A percentile compares a stretch with the other conserved stretches of the same genome.
These are phyloP conservation scores for Tubosaeta sp. DNA, from an alignment of 768 basidiomycete genomes.

Conservation along the genomic window DNA sequence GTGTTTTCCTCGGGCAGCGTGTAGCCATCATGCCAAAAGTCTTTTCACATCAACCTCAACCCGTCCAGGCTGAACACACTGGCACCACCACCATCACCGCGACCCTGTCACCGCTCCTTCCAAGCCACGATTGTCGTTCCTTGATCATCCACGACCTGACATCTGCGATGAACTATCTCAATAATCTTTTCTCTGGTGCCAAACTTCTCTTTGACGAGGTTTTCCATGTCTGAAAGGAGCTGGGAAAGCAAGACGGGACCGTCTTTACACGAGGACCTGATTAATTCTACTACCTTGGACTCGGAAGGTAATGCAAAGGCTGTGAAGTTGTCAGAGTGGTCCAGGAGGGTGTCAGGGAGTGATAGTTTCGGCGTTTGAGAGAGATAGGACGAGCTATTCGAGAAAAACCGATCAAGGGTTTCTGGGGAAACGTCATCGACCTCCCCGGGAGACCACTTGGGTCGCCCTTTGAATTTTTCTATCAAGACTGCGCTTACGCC, in stretches of 20 bases:
- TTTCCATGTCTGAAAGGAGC: slow-evolving; percentile 22
- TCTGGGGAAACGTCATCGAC: slow-evolving; percentile 57
- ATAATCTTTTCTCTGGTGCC: slow-evolving; percentile 74
- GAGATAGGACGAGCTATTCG: slow-evolving; percentile 44
- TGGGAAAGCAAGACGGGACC: slow-evolving; percentile 35
- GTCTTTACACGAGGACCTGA: slow-evolving; percentile 38
- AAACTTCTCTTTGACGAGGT: slow-evolving; percentile 33
- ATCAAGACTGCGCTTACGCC: slow-evolving; percentile 73
- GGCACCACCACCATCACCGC: slow-evolving; percentile 1
- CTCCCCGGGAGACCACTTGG: slow-evolving; percentile 68
- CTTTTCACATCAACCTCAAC: background rate
- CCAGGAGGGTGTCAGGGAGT: slow-evolving; percentile 33
- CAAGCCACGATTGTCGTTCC: slow-evolving; percentile 22
- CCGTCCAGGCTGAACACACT: background rate
- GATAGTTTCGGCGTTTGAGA: slow-evolving; percentile 42
- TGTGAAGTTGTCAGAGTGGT: slow-evolving; percentile 30
- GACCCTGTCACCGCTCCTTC: slow-evolving; percentile 18
- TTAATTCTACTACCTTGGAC: slow-evolving; percentile 59
- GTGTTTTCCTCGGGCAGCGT: slow-evolving; percentile 1
- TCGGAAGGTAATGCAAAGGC: slow-evolving; percentile 72
- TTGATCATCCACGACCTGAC: slow-evolving; percentile 54
- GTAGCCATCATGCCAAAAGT: background rate
- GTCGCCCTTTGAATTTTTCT: slow-evolving; percentile 47
- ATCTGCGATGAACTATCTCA: slow-evolving; percentile 71
- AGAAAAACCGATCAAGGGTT: slow-evolving; percentile 67